Conservation (phyloP, 139 green algal genomes). For the Tetradesmus obliquus region DNA sequence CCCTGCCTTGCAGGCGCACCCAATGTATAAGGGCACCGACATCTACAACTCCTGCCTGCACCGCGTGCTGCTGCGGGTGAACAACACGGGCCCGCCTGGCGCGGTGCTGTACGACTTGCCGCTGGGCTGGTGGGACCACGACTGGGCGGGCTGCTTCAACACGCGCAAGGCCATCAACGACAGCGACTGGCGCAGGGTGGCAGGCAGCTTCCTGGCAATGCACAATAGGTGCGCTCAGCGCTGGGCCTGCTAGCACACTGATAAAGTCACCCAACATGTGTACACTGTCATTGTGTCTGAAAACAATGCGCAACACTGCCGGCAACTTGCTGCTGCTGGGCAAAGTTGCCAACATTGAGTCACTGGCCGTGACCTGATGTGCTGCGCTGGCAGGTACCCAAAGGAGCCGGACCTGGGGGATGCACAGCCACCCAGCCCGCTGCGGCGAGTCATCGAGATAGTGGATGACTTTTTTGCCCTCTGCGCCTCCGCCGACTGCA, state of each 20-base stretch:
- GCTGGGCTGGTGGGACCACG: constrained; percentile 17
- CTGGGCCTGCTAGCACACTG: not conserved
- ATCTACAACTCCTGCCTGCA: constrained; percentile 35
- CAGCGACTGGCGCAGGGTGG: not conserved
- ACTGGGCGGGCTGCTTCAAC: not conserved
- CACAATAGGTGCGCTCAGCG: not conserved
- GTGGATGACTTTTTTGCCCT: not conserved
- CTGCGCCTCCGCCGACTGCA: not conserved
- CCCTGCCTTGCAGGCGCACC: too few species aligned
- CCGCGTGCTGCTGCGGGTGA: constrained; percentile 7
- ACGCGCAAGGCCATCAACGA: not conserved
- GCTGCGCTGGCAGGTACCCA: not conserved
- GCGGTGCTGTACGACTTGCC: constrained; percentile 23
- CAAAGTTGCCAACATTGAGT: not conserved
- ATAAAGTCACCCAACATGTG: not conserved
- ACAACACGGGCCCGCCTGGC: constrained; percentile 19
- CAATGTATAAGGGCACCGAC: not conserved
- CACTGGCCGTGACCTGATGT: not conserved
- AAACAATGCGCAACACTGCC: not conserved
- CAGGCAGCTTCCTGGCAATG: not conserved
- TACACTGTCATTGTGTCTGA: not conserved
- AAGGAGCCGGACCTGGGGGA: not conserved
- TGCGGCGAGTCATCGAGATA: not conserved
- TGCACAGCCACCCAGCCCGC: not conserved
- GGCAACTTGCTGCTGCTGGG: not conserved